These are phyloP conservation scores for Hygrophorus pudorinus DNA, from an alignment of 768 basidiomycete species.

Conservation along the genomic window DNA sequence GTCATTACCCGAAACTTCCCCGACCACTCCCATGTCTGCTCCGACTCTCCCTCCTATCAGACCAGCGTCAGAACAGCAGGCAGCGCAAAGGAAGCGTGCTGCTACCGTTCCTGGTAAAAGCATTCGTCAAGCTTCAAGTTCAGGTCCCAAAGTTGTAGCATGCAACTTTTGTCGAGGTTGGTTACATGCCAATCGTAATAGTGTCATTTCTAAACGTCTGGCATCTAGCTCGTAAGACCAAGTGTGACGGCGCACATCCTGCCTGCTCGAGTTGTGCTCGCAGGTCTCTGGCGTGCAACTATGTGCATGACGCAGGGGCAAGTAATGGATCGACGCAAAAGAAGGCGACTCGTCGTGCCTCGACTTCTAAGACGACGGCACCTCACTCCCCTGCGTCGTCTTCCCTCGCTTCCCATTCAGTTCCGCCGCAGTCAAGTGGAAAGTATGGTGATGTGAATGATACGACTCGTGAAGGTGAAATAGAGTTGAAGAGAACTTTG, in stretches of 20 bases:
- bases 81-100: slow-evolving; percentile 59
- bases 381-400: slow-evolving; percentile 50
- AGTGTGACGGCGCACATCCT: slow-evolving; percentile 82
- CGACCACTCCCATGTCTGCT: slow-evolving; percentile 52
- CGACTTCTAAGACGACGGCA: slow-evolving; percentile 35
- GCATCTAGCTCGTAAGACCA: slow-evolving; percentile 72
- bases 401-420: slow-evolving; percentile 27
- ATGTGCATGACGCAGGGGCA: slow-evolving; percentile 52
- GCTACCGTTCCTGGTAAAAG: slow-evolving; percentile 59
- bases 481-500: slow-evolving; percentile 51
- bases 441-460: slow-evolving; percentile 28
- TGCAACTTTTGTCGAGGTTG: slow-evolving; percentile 84
- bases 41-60: slow-evolving; percentile 55
- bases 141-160: slow-evolving; percentile 79
- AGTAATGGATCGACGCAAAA: slow-evolving; percentile 28
- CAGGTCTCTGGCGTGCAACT: slow-evolving; percentile 67
- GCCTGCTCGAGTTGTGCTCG: slow-evolving; percentile 77
- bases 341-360: slow-evolving; percentile 42
- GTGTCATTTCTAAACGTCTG: slow-evolving; percentile 2
- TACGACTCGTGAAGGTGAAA: slow-evolving; percentile 36
- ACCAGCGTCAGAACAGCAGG: slow-evolving; percentile 58
- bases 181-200: not conserved
- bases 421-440: slow-evolving; percentile 30
- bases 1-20: slow-evolving; percentile 46
- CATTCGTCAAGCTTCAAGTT: slow-evolving; percentile 47